A percentile compares a stretch with the other conserved stretches of the same genome.
Conservation (phyloP, 768 basidiomycete genomes). For the Mycena crocata region DNA sequence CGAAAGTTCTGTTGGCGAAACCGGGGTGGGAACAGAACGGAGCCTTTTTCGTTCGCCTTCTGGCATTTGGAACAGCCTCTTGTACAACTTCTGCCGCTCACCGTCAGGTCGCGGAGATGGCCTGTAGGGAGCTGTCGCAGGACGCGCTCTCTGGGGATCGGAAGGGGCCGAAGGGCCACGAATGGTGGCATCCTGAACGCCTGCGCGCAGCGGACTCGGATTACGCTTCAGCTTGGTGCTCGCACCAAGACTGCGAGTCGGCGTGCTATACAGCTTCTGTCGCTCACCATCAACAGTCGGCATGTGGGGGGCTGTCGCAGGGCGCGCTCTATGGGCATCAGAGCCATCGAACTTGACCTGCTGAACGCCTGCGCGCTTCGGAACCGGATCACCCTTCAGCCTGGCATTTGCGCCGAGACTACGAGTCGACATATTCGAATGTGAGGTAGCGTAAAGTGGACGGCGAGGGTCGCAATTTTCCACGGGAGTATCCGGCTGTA, state of each 20-base stretch:
- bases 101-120: not conserved
- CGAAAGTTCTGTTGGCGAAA: not conserved
- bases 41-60: conserved; percentile 24
- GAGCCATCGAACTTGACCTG: not conserved
- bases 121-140: not conserved
- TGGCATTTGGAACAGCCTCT: not conserved
- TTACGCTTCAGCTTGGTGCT: not conserved
- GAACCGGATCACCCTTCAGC: conserved; percentile 7
- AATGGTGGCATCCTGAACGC: not conserved
- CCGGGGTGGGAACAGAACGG: conserved; percentile 11
- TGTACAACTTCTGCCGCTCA: too few relatives aligned
- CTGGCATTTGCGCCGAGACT: conserved; percentile 10
- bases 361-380: conserved; percentile 8
- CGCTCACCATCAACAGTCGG: not conserved
- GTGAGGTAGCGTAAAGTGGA: conserved; percentile 19
- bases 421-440: conserved; percentile 18
- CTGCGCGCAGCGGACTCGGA: conserved; percentile 6
- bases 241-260: too few relatives aligned
- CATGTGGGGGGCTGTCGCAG: not conserved
- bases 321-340: not conserved
- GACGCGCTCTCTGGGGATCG: not conserved
- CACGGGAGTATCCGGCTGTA: not conserved
- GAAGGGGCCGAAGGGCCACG: too few relatives aligned
- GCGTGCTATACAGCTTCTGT: not conserved
- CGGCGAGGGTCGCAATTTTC: not conserved